phyloP scores from a whole-genome alignment of 2,329 filamentous ascomycete species.

The Aspergillus piperis region DNA sequence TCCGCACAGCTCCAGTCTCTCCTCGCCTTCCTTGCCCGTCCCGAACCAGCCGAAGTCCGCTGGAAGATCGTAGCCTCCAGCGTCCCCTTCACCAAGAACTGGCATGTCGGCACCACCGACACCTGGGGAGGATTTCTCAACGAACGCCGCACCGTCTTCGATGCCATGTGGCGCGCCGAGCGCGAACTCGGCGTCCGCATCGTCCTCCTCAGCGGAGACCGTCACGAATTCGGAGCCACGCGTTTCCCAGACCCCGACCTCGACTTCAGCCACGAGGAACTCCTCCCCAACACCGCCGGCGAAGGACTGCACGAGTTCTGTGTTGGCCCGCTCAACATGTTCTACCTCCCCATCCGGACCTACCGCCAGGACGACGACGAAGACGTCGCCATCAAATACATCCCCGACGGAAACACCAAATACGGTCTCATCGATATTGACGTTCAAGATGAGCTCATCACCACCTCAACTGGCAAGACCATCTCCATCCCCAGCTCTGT shows the following conservation, averaged over 20 bases:
- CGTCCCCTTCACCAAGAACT: conserved; percentile 97
- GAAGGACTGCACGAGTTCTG: conserved; percentile 79
- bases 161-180: conserved; percentile 91
- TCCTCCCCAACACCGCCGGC: conserved; percentile 28
- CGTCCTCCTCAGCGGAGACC: conserved; percentile 81
- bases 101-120: conserved; percentile 82
- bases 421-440: conserved; percentile 82
- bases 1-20: conserved; percentile 75
- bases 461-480: conserved; percentile 11
- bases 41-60: conserved; percentile 73
- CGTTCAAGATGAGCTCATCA: conserved; percentile 53
- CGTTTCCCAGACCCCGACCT: conserved; percentile 59
- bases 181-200: conserved; percentile 70
- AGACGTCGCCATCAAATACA: conserved; percentile 81
- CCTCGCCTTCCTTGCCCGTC: conserved; percentile 70
- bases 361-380: conserved; percentile 80
- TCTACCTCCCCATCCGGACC: conserved; percentile 81
- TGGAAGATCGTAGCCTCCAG: conserved; percentile 94
- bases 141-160: conserved; percentile 76
- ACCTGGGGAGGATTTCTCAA: conserved; percentile 91
- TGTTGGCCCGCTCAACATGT: conserved; percentile 88
- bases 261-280: conserved; percentile 17
- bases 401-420: conserved; percentile 82
- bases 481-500: conserved; percentile 53
- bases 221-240: conserved; percentile 96